Percentiles rank a stretch among this genome's conserved stretches.
phyloP scores from a whole-genome alignment of 2,329 filamentous ascomycete species.

The Hymenoscyphus infarciens region DNA sequence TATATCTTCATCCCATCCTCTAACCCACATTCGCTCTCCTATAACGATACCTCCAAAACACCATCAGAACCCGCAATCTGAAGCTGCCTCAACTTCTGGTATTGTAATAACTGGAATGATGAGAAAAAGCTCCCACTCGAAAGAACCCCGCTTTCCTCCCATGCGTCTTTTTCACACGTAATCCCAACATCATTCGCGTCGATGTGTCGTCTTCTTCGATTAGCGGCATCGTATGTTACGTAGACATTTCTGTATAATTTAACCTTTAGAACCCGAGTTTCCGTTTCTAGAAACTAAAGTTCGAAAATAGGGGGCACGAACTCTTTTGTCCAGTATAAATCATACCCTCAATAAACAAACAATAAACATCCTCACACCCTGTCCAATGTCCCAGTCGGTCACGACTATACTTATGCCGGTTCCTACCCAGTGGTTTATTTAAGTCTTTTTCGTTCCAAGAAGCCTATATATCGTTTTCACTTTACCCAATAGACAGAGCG shows the following conservation, averaged over 20 bases:
- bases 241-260: too few species aligned
- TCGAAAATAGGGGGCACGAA: too few species aligned
- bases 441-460: background rate
- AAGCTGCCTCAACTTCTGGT: background rate
- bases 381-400: background rate
- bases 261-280: too few species aligned
- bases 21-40: background rate
- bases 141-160: background rate
- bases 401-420: background rate
- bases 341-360: background rate
- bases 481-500: background rate
- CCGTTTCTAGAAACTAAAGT: too few species aligned
- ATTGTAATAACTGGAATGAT: background rate
- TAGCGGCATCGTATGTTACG: too few species aligned
- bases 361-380: background rate
- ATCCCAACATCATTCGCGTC: background rate
- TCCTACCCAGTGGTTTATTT: background rate
- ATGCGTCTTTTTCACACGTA: background rate
- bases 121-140: background rate
- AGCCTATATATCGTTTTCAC: background rate
- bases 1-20: background rate
- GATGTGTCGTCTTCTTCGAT: too few species aligned
- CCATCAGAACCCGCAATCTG: background rate
- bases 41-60: background rate
- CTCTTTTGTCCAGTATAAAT: too few species aligned